These are phyloP conservation scores for Lentinula detonsa DNA, from an alignment of 768 basidiomycete genomes.

Conservation along the genomic window DNA sequence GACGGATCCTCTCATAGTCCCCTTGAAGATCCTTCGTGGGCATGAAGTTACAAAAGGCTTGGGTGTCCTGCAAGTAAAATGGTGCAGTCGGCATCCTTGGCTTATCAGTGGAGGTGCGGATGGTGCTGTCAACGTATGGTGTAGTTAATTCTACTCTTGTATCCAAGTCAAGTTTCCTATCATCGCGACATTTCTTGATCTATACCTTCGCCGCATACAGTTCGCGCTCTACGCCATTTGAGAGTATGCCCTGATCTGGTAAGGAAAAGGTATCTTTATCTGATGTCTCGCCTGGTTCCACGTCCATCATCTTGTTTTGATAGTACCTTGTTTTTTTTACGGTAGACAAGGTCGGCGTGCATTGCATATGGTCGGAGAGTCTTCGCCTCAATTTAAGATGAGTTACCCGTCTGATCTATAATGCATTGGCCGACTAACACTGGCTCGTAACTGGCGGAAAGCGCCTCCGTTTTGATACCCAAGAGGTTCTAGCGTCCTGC, in stretches of 20 bases:
- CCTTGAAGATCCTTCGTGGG: constrained; percentile 93
- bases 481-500: neutral
- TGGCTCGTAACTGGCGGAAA: neutral
- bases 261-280: neutral
- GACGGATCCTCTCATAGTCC: constrained; percentile 97
- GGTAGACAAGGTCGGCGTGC: too few species aligned
- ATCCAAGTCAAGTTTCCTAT: neutral
- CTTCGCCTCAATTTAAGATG: neutral
- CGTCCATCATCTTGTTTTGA: neutral
- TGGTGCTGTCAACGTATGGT: constrained; percentile 85
- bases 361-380: neutral
- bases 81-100: constrained; percentile 91
- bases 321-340: neutral
- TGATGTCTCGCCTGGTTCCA: neutral
- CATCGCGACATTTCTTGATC: neutral
- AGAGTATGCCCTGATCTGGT: neutral
- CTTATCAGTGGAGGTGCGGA: constrained; percentile 90
- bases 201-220: neutral
- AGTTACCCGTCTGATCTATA: neutral
- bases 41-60: constrained; percentile 81
- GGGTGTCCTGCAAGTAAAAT: constrained; percentile 86
- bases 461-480: neutral
- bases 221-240: neutral
- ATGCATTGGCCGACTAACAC: neutral
- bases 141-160: constrained; percentile 40